Evolutionary conservation across 2,329 filamentous ascomycete species (phyloP).

Genomic region (Calonectria henricotiae): DNA sequence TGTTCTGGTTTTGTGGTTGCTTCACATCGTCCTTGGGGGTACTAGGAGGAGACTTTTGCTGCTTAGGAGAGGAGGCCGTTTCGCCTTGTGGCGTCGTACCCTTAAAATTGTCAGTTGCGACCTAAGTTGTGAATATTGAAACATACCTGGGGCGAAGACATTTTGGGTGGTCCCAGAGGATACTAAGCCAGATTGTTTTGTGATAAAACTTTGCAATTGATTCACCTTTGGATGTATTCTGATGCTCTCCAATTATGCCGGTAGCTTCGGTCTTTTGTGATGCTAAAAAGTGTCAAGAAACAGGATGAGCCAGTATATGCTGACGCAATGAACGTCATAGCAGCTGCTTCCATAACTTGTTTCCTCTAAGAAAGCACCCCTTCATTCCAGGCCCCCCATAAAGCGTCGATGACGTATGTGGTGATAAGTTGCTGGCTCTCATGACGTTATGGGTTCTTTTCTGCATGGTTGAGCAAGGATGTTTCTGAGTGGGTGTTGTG

Average conservation of each 20-base stretch:
- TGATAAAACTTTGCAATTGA: background rate
- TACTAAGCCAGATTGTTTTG: background rate
- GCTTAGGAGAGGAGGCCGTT: constrained; percentile 33
- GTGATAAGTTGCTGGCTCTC: constrained; percentile 10
- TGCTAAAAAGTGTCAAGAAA: constrained; percentile 43
- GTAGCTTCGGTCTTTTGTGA: constrained; percentile 46
- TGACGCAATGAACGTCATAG: constrained; percentile 54
- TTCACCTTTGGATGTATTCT: background rate
- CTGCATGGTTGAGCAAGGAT: constrained; percentile 32
- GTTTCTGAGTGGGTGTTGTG: constrained; percentile 21
- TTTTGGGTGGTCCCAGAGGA: constrained; percentile 8
- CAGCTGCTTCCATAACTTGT: constrained; percentile 45
- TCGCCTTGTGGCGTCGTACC: constrained; percentile 36
- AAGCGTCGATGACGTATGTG: constrained; percentile 39
- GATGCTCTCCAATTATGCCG: constrained; percentile 20
- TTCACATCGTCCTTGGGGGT: constrained; percentile 10
- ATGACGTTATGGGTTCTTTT: constrained; percentile 24
- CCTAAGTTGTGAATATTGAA: no score
- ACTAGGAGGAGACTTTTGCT: constrained; percentile 36
- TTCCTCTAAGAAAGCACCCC: constrained; percentile 38
- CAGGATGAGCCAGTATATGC: constrained; percentile 41
- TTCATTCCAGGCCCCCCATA: constrained; percentile 22
- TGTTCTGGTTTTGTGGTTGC: background rate
- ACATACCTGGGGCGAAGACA: constrained; percentile 49
- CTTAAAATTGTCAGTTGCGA: constrained; percentile 42